Conservation (phyloP, 768 basidiomycete genomes). For the Royoungia palumana region DNA sequence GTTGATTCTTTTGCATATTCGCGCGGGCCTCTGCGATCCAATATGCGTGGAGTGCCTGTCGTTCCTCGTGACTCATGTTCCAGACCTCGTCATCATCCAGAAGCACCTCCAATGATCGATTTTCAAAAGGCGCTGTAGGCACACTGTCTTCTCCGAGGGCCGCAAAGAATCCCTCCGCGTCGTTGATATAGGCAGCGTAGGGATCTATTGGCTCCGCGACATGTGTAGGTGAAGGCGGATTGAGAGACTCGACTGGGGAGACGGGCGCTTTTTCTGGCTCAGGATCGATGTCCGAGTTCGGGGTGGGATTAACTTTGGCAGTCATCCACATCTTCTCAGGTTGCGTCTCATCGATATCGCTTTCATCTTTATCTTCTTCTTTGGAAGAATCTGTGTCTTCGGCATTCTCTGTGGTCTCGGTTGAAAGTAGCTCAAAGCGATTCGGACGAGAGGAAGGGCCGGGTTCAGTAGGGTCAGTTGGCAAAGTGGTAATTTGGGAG, state of each 20-base stretch:
- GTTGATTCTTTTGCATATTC: constrained; percentile 27
- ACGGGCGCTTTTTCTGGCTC: background rate
- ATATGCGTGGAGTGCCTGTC: constrained; percentile 38
- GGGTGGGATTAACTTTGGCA: background rate
- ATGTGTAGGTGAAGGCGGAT: background rate
- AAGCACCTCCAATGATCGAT: constrained; percentile 39
- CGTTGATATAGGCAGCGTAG: constrained; percentile 18
- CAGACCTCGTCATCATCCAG: constrained; percentile 43
- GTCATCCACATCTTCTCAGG: constrained; percentile 34
- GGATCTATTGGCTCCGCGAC: background rate
- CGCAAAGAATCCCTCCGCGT: constrained; percentile 36
- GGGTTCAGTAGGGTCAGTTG: background rate
- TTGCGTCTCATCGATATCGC: constrained; percentile 1
- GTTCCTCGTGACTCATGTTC: constrained; percentile 51
- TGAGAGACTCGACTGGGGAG: background rate
- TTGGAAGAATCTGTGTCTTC: background rate
- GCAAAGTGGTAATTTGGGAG: background rate
- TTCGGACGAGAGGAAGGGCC: constrained; percentile 13
- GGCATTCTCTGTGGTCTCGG: background rate
- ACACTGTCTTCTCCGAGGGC: constrained; percentile 33
- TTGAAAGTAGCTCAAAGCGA: constrained; percentile 11
- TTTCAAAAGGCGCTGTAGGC: constrained; percentile 37
- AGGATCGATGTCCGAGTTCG: background rate
- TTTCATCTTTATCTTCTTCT: constrained; percentile 8
- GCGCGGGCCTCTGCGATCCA: constrained; percentile 47